Conservation (phyloP, 2,329 filamentous ascomycete genomes). For the Sarocladium kiliense region DNA sequence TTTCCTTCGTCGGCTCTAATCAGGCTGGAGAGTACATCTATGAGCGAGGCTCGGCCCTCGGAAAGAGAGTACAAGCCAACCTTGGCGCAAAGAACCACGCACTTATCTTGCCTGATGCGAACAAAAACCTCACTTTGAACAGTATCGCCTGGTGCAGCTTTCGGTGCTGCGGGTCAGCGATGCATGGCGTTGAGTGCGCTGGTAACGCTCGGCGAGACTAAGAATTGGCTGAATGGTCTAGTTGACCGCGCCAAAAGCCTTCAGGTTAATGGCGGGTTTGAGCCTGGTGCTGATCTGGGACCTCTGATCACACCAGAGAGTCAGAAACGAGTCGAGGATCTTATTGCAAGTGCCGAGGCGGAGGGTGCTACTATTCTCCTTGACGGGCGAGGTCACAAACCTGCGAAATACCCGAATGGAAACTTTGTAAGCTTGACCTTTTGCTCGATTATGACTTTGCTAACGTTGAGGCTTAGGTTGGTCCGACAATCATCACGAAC, state of each 20-base stretch:
- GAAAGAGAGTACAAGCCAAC: conserved; percentile 79
- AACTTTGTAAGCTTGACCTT: conserved; percentile 21
- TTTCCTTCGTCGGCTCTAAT: conserved; percentile 76
- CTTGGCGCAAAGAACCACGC: conserved; percentile 81
- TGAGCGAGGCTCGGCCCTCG: conserved; percentile 65
- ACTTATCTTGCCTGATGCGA: conserved; percentile 70
- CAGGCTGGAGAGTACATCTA: conserved; percentile 81
- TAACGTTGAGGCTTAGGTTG: conserved; percentile 39
- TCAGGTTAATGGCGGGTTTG: conserved; percentile 70
- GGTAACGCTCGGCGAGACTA: conserved; percentile 72
- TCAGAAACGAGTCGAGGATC: conserved; percentile 64
- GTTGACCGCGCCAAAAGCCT: conserved; percentile 65
- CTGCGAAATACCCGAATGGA: conserved; percentile 72
- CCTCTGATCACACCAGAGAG: conserved; percentile 71
- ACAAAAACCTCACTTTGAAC: conserved; percentile 76
- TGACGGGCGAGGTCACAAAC: conserved; percentile 69
- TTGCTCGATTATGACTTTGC: background rate
- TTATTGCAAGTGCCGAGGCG: conserved; percentile 67
- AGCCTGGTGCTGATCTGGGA: conserved; percentile 67
- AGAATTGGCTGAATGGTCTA: conserved; percentile 69
- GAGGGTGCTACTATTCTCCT: conserved; percentile 72
- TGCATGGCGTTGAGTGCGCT: conserved; percentile 78
- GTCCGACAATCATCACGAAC: conserved; percentile 71
- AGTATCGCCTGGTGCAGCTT: conserved; percentile 75
- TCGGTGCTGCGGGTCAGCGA: conserved; percentile 73